Evolutionary conservation across 257 asterid species (phyloP).

Genomic region (Nemophila menziesii): DNA sequence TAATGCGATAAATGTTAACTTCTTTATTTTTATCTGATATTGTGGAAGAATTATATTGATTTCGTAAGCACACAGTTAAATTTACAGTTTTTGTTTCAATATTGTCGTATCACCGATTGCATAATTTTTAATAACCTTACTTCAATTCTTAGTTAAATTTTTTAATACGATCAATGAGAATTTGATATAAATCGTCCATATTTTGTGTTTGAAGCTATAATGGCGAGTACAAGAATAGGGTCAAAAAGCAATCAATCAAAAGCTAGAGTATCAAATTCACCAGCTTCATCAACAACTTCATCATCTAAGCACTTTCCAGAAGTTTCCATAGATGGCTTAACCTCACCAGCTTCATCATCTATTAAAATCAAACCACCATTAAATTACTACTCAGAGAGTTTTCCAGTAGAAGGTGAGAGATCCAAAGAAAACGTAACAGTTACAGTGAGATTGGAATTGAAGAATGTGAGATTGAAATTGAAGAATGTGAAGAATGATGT

Average conservation of each 20-base stretch:
- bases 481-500: no score
- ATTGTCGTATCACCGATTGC: not conserved
- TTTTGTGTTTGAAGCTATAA: constrained; percentile 2
- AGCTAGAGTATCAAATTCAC: constrained; percentile 25
- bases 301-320: constrained; percentile 68
- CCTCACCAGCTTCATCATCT: constrained; percentile 91
- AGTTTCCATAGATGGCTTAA: constrained; percentile 48
- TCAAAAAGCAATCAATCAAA: not conserved
- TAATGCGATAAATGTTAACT: not conserved
- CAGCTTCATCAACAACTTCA: constrained; percentile 74
- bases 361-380: constrained; percentile 61
- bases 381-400: constrained; percentile 36
- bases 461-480: no score
- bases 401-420: constrained; percentile 40
- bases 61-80: not conserved
- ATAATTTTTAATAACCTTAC: no score
- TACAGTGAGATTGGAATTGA: constrained; percentile 93
- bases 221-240: constrained; percentile 2
- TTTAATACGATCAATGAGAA: not conserved
- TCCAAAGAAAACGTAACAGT: constrained; percentile 89
- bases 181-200: not conserved
- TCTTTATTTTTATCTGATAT: not conserved
- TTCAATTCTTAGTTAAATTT: no score
- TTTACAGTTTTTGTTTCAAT: no score
- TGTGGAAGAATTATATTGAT: no score